Evolutionary conservation across 768 basidiomycete genomes (phyloP).

Genomic region (Tylopilus vinaceipallidus): DNA sequence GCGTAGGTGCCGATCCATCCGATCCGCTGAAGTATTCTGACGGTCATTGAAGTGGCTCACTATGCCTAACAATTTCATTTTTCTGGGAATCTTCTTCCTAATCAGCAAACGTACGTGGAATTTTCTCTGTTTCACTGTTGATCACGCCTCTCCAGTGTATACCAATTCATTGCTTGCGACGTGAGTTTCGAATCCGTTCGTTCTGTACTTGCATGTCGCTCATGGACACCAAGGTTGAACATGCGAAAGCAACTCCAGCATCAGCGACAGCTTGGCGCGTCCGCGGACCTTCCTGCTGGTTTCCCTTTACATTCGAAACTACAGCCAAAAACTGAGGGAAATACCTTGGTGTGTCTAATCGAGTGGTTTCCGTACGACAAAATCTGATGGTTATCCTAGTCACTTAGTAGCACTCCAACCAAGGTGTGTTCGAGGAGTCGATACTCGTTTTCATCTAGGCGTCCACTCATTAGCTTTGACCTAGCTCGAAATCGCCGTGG

Average conservation of each 20-base stretch:
- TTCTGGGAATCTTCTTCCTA: conserved; percentile 52
- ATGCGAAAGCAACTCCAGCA: conserved; percentile 34
- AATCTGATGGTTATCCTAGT: too few species aligned
- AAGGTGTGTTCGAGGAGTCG: too few species aligned
- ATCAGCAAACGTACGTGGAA: conserved; percentile 47
- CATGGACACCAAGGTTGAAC: conserved; percentile 33
- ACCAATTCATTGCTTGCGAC: conserved; percentile 52
- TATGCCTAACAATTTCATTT: conserved; percentile 47
- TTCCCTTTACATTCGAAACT: conserved; percentile 21
- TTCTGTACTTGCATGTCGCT: neutral
- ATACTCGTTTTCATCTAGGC: too few species aligned
- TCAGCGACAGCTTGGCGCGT: conserved; percentile 29
- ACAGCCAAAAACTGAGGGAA: conserved; percentile 12
- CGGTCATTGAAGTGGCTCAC: conserved; percentile 38
- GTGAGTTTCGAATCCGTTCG: conserved; percentile 10
- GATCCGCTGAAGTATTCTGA: neutral
- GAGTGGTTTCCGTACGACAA: too few species aligned
- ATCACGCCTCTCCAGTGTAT: conserved; percentile 36
- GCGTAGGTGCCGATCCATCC: conserved; percentile 31
- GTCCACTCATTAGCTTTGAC: too few species aligned
- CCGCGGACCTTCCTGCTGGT: conserved; percentile 27
- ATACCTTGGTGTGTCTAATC: conserved; percentile 12
- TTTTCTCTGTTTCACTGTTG: neutral
- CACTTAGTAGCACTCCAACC: too few species aligned
- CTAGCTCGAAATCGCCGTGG: too few species aligned